Conservation (phyloP, 164 flowering plant species). For the Sedum album region DNA sequence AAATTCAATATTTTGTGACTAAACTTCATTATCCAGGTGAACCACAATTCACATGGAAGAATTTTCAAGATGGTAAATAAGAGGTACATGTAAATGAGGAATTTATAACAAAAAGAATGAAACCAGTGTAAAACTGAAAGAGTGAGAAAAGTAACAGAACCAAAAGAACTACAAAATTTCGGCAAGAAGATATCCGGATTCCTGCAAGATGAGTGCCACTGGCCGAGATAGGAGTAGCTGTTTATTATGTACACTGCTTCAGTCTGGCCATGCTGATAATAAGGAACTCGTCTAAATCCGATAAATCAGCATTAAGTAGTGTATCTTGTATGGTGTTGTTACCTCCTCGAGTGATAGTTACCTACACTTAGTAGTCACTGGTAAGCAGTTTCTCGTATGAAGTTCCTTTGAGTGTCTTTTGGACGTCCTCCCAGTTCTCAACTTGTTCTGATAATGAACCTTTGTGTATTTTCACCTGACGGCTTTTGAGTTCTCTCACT, state of each 20-base stretch:
- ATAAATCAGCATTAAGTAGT: neutral
- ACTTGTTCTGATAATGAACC: conserved; percentile 58
- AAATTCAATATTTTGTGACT: too few relatives aligned
- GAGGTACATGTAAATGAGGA: too few relatives aligned
- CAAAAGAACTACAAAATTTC: neutral
- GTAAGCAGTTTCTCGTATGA: conserved; percentile 43
- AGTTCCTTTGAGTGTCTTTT: conserved; percentile 55
- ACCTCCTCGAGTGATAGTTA: too few relatives aligned
- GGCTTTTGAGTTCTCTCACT: conserved; percentile 39
- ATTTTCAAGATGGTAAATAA: too few relatives aligned
- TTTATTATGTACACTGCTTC: neutral
- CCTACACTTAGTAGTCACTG: conserved; percentile 30
- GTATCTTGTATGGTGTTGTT: neutral
- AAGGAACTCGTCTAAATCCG: neutral
- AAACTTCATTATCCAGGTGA: too few relatives aligned
- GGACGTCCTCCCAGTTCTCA: conserved; percentile 64
- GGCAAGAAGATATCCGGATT: neutral
- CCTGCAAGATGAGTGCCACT: neutral
- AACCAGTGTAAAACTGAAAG: too few relatives aligned
- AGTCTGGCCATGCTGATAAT: neutral
- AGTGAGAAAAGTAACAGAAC: neutral
- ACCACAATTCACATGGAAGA: too few relatives aligned
- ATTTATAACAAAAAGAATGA: too few relatives aligned
- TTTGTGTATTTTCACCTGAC: conserved; percentile 89
- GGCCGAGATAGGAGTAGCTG: neutral